These are phyloP conservation scores for Arthrobotrys sphaeroides DNA, from an alignment of 2,329 filamentous ascomycete genomes.

Conservation along the genomic window DNA sequence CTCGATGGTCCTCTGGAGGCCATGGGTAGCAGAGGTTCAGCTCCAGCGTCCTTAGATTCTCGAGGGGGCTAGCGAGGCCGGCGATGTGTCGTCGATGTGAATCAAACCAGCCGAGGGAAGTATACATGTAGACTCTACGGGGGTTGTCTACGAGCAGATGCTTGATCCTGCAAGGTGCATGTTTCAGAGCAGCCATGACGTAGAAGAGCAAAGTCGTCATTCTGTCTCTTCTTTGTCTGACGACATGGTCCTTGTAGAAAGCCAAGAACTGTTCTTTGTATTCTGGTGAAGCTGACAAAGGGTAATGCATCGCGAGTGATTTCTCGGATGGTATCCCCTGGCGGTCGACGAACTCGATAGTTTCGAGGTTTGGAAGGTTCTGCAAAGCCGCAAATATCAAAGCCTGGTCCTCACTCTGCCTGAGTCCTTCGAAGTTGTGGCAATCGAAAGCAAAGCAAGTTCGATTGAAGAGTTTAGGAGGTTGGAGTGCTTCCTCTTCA, in stretches of 20 bases:
- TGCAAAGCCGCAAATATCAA: slow-evolving; percentile 38
- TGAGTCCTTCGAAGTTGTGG: slow-evolving; percentile 30
- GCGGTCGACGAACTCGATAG: slow-evolving; percentile 41
- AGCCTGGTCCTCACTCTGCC: slow-evolving; percentile 48
- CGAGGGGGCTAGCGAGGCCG: slow-evolving; percentile 5
- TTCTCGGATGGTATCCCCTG: slow-evolving; percentile 18
- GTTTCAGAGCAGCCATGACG: slow-evolving; percentile 33
- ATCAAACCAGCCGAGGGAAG: slow-evolving; percentile 26
- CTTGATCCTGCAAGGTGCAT: slow-evolving; percentile 34
- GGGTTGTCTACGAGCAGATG: slow-evolving; percentile 31
- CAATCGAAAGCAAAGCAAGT: slow-evolving; percentile 17
- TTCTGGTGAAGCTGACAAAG: background rate
- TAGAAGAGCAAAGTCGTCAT: slow-evolving; percentile 25
- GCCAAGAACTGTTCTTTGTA: slow-evolving; percentile 33
- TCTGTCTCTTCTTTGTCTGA: slow-evolving; percentile 26
- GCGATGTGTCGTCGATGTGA: slow-evolving; percentile 20
- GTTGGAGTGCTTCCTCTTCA: slow-evolving; percentile 8
- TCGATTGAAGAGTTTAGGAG: slow-evolving; percentile 35
- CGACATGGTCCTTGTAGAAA: slow-evolving; percentile 32
- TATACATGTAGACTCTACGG: slow-evolving; percentile 20
- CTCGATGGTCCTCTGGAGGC: background rate
- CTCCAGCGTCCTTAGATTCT: slow-evolving; percentile 29
- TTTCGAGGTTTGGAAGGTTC: slow-evolving; percentile 40
- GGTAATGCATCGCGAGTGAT: slow-evolving; percentile 30
- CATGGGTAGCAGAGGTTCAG: slow-evolving; percentile 36